These are phyloP conservation scores for Byssoonygena ceratinophila DNA, from an alignment of 2,329 filamentous ascomycete genomes.

Conservation along the genomic window DNA sequence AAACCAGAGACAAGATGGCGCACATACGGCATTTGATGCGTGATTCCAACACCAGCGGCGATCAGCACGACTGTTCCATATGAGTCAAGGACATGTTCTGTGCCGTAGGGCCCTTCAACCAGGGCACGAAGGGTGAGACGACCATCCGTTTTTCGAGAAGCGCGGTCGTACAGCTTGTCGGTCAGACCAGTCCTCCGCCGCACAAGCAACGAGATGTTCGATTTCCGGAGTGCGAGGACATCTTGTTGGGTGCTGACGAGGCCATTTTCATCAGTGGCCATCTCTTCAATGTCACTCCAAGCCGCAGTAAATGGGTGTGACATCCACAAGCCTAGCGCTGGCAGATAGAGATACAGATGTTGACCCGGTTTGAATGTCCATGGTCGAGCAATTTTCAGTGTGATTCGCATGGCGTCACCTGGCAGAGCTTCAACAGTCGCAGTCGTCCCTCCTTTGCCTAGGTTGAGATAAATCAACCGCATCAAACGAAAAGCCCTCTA, in stretches of 20 bases:
- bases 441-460: constrained; percentile 48
- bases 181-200: constrained; percentile 84
- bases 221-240: constrained; percentile 41
- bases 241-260: constrained; percentile 42
- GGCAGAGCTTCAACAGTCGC: constrained; percentile 58
- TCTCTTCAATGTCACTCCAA: constrained; percentile 54
- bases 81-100: constrained; percentile 73
- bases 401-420: constrained; percentile 60
- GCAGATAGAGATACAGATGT: constrained; percentile 65
- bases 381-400: constrained; percentile 56
- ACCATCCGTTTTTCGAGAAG: constrained; percentile 43
- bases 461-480: constrained; percentile 56
- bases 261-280: constrained; percentile 32
- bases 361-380: constrained; percentile 58
- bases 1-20: constrained; percentile 62
- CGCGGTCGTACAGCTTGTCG: constrained; percentile 63
- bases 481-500: constrained; percentile 50
- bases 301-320: constrained; percentile 70
- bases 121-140: constrained; percentile 58
- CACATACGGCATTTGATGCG: constrained; percentile 83
- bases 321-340: constrained; percentile 56
- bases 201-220: constrained; percentile 68
- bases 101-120: constrained; percentile 82
- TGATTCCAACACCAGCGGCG: constrained; percentile 88
- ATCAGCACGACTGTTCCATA: constrained; percentile 88